Base-by-base conservation (phyloP, 2,329 filamentous ascomycete species). In the Emericellopsis cladophorae region DNA sequence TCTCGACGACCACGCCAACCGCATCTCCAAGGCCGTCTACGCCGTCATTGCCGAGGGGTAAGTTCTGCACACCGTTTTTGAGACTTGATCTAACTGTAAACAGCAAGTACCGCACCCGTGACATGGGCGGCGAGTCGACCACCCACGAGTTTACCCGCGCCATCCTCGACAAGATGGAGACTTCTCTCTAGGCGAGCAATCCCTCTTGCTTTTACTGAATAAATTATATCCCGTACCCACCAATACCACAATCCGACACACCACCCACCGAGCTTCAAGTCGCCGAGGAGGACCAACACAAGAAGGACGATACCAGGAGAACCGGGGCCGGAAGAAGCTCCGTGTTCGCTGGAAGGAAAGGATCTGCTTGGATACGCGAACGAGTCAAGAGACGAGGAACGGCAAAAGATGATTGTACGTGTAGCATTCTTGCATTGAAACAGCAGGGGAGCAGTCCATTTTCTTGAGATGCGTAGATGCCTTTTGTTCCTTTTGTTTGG, bases 1-100 rank as follows among this genome's bases (percentile, higher is more conserved):
- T 53, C 83, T 98, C 40, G 90, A 98, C 60, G 88, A 96, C 64
- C 92, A 98, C 64, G 92, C 92, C 57, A 95, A 95, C 79, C 82
- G 92, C 61, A 95, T 96, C 67, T 93, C 87, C 64, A 90, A 90
- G 74, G 82, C 84, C 51, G 69, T 80, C 53, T 81, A 81, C 57
- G 72, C 69, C 49, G 77, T 81, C 40, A 96, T 98, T 60, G 81
- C 83, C 53, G 87, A 95, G 59, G 89, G 86, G 85, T 92, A 70
- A 69, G 81, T 72, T 26, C 22, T 24, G 23, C 23, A 29, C 26
- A 36, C 21, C 9, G 41, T 23, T 15, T 18, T 15, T 35, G 34
- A 24, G 37, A 31, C 22, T 22, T 24, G 39, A 47, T 47, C 69
- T 77, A 55, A 78, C 59, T 45, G 44, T 48, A 44, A 21, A 57